Base-by-base conservation (phyloP, 176 grass and related monocot species). In the Eremochloa ophiuroides region DNA sequence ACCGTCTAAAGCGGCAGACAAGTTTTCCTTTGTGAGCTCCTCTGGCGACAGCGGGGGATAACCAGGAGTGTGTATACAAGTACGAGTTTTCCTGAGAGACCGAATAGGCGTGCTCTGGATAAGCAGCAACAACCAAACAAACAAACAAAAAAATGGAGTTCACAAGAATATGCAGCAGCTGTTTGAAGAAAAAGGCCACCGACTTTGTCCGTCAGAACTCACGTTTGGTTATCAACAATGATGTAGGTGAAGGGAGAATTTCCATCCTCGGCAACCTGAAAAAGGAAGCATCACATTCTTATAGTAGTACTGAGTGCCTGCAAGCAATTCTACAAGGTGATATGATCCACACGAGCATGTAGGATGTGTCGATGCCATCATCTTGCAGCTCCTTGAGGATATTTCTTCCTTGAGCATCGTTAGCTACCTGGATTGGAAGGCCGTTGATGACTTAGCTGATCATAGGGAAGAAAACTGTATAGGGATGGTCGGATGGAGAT, bases 161-260 rank as follows among this genome's bases (percentile, higher is more conserved):
- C 0, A 1, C 61, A 64, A 64, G 30, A 35, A 65, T 35, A 17
- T 65, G 62, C 62, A 34, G 0, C 2, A 23, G 22, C 7, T 55
- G 1, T 23, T 34, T 55, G 22, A 55, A 55, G 51, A 3, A n/a
- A 9, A 55, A 55, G 3, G 22, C 8, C 50, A 53, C 51, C 23
- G 51, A 23, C 20, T 55, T 55, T 23, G 51, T 55, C 51, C 8
- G 3, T 55, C 51, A 55, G 20, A 66, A 66, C 90, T 86, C 82
- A 98, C 95, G 90, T 98, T 79, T 94, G 90, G 71, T 89, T 91
- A 80, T 98, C 95, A 41, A 98, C 95, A 75, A 98, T 98, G 56
- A 98, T 64, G 85, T 98, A 94, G 26, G 95, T 94, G 82, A 98
- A 98, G 20, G 95, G 81, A 73, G 95, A 94, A 78, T 89, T 98